These are phyloP conservation scores for Histomonas meleagridis DNA, from an alignment of 208 protist species.

Conservation along the genomic window DNA sequence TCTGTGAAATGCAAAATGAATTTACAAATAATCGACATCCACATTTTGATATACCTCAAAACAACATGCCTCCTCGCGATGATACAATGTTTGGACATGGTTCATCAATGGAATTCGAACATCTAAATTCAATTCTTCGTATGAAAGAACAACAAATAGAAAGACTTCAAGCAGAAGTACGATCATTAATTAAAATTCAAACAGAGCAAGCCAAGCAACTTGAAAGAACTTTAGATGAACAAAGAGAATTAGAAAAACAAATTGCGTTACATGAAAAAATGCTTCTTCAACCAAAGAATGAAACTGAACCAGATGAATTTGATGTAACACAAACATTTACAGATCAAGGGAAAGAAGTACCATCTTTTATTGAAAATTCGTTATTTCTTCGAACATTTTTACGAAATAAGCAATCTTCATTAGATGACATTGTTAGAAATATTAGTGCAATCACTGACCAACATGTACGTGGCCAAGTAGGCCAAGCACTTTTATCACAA, in stretches of 20 bases:
- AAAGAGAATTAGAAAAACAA: background rate
- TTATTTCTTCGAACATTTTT: background rate
- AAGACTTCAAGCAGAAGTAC: background rate
- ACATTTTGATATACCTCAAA: too few relatives aligned
- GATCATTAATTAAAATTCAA: slow-evolving; percentile 8
- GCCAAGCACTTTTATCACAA: background rate
- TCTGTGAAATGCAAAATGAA: too few relatives aligned
- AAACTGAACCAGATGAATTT: background rate
- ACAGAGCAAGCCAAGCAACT: background rate
- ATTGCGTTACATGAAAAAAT: background rate
- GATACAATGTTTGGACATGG: too few relatives aligned
- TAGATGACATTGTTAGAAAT: background rate
- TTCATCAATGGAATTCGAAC: background rate
- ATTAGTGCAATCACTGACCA: background rate
- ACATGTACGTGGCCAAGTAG: background rate
- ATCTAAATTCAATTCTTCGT: background rate
- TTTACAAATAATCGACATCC: too few relatives aligned
- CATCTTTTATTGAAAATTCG: background rate
- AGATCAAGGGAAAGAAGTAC: background rate
- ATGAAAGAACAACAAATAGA: slow-evolving; percentile 8
- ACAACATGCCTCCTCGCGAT: too few relatives aligned
- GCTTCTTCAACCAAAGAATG: background rate
- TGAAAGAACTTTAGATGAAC: background rate
- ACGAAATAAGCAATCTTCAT: background rate
- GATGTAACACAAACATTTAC: background rate